Evolutionary conservation across 176 grass and related monocot species (phyloP).

Genomic region (Typha latifolia): DNA sequence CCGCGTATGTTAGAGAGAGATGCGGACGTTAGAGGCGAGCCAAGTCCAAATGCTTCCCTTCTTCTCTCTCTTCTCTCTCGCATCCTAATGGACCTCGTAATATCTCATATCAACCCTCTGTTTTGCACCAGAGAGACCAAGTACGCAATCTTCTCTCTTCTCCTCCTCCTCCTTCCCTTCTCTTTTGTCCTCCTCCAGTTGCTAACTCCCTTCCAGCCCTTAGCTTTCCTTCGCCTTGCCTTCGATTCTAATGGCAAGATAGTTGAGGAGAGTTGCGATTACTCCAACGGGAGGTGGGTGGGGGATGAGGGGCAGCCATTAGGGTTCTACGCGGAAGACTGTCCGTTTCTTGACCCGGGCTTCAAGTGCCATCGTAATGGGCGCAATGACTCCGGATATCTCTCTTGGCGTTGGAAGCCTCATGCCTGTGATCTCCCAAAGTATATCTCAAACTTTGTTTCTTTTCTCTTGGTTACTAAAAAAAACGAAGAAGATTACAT

Average conservation of each 20-base stretch:
- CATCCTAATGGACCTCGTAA: neutral
- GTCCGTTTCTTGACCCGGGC: slow-evolving; percentile 14
- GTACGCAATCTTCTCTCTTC: neutral
- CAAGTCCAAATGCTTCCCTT: slow-evolving; percentile 1
- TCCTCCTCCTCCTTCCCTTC: slow-evolving; percentile 8
- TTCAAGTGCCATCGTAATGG: slow-evolving; percentile 12
- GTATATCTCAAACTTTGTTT: neutral
- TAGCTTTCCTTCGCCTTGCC: slow-evolving; percentile 15
- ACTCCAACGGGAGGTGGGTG: slow-evolving; percentile 10
- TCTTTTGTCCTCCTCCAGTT: slow-evolving; percentile 23
- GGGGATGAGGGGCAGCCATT: neutral
- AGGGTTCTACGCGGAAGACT: slow-evolving; percentile 11
- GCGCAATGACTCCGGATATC: slow-evolving; percentile 2
- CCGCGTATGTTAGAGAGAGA: neutral
- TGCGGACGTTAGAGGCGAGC: neutral
- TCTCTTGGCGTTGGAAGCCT: slow-evolving; percentile 17
- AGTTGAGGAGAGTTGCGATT: slow-evolving; percentile 11
- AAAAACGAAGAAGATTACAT: too few species aligned
- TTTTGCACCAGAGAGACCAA: neutral
- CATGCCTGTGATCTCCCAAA: slow-evolving; percentile 12
- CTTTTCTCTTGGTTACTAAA: neutral
- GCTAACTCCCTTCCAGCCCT: slow-evolving; percentile 16
- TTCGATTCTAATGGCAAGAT: slow-evolving; percentile 1
- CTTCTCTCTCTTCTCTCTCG: slow-evolving; percentile 11
- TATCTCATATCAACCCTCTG: neutral